Conservation (phyloP, 2,329 filamentous ascomycete genomes). For the Trichoderma endophyticum region DNA sequence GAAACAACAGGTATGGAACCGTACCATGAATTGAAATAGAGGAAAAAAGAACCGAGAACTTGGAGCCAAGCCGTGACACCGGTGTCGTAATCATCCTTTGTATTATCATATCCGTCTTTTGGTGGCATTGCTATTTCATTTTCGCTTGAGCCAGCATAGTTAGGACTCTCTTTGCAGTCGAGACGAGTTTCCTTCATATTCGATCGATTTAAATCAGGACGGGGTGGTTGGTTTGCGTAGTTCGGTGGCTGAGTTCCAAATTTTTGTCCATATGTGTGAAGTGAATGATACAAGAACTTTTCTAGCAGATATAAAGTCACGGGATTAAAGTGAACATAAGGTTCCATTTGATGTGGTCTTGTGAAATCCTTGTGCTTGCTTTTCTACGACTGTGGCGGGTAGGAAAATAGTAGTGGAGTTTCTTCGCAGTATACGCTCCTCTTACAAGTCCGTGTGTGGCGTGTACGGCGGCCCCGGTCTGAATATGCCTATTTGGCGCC, state of each 20-base stretch:
- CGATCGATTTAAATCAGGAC: background rate
- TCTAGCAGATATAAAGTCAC: background rate
- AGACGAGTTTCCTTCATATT: background rate
- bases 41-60: constrained; percentile 12
- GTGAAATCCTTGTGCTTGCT: background rate
- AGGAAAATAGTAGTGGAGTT: background rate
- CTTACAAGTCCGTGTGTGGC: background rate
- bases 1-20: background rate
- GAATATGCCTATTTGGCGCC: background rate
- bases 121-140: background rate
- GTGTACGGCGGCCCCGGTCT: background rate
- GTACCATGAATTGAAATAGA: constrained; percentile 52
- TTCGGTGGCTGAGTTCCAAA: background rate
- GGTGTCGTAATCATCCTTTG: background rate
- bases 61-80: constrained; percentile 15
- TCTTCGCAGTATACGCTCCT: background rate
- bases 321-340: background rate
- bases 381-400: background rate
- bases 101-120: background rate
- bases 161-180: background rate
- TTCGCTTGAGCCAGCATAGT: background rate
- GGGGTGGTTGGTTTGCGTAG: background rate
- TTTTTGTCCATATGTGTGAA: background rate
- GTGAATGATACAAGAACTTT: background rate
- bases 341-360: background rate